Evolutionary conservation across 2,329 filamentous ascomycete genomes (phyloP).

Genomic region (Metarhizium robertsii): DNA sequence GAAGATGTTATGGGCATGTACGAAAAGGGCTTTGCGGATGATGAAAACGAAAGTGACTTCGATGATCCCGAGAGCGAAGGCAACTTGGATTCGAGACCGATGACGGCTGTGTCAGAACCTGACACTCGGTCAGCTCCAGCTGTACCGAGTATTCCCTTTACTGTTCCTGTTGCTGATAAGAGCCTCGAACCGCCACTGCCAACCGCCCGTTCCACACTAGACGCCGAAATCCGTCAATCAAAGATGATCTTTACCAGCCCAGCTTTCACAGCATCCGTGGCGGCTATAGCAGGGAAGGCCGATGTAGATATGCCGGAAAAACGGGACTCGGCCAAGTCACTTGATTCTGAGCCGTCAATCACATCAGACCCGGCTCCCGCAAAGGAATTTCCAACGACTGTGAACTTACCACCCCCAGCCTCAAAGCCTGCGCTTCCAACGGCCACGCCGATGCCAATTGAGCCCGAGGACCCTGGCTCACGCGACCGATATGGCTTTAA

Average conservation of each 20-base stretch:
- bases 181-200: constrained; percentile 10
- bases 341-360: constrained; percentile 26
- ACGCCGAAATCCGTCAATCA: constrained; percentile 29
- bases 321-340: constrained; percentile 42
- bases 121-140: neutral
- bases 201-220: constrained; percentile 20
- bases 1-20: constrained; percentile 65
- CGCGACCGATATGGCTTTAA: constrained; percentile 89
- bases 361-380: constrained; percentile 13
- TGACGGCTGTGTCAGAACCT: constrained; percentile 6
- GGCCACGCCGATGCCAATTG: constrained; percentile 20
- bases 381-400: constrained; percentile 4
- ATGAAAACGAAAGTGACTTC: constrained; percentile 24
- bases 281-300: constrained; percentile 24
- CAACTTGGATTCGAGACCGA: constrained; percentile 4
- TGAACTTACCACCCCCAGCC: constrained; percentile 6
- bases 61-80: constrained; percentile 5
- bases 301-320: constrained; percentile 24
- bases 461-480: constrained; percentile 37
- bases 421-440: constrained; percentile 12
- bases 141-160: neutral
- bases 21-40: constrained; percentile 49
- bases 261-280: constrained; percentile 29
- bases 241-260: constrained; percentile 30
- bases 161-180: constrained; percentile 10